phyloP scores from a whole-genome alignment of 1,139 yeast genomes.

The Pneumocystis jirovecii region DNA sequence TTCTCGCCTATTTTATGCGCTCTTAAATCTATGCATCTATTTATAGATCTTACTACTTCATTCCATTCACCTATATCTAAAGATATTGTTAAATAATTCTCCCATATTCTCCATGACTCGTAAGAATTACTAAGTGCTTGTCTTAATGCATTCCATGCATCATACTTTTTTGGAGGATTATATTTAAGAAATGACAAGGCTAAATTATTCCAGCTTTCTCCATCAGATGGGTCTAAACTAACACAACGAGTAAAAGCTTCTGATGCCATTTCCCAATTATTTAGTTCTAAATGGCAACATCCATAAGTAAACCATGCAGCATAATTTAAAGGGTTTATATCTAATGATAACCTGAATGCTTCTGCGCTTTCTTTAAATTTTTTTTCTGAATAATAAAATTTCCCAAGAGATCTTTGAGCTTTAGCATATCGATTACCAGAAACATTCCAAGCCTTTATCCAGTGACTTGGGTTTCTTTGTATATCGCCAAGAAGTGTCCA shows the following conservation, averaged over 20 bases:
- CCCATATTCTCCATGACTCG: constrained; percentile 82
- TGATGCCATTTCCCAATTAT: constrained; percentile 62
- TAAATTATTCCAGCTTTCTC: constrained; percentile 88
- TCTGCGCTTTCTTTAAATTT: constrained; percentile 43
- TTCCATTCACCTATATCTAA: constrained; percentile 71
- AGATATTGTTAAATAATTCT: constrained; percentile 72
- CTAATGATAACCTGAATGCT: constrained; percentile 62
- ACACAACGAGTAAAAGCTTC: constrained; percentile 91
- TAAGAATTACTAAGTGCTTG: constrained; percentile 21
- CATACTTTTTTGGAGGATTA: constrained; percentile 21
- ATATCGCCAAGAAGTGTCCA: constrained; percentile 78
- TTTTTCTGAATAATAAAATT: constrained; percentile 43
- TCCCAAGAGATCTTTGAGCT: constrained; percentile 74
- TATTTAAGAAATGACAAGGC: constrained; percentile 61
- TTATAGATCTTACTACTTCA: constrained; percentile 64
- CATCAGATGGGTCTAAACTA: constrained; percentile 64
- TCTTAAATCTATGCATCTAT: constrained; percentile 42
- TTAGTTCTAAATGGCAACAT: constrained; percentile 67
- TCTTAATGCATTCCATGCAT: constrained; percentile 16
- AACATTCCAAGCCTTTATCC: constrained; percentile 80
- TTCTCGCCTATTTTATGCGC: constrained; percentile 44
- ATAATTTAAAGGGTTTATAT: constrained; percentile 58
- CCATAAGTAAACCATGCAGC: constrained; percentile 92
- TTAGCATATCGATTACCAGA: constrained; percentile 51
- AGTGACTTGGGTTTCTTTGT: constrained; percentile 54